Percentiles rank a stretch among this genome's conserved stretches.
phyloP scores from a whole-genome alignment of 2,329 filamentous ascomycete genomes.

The Hymenoscyphus albidus region DNA sequence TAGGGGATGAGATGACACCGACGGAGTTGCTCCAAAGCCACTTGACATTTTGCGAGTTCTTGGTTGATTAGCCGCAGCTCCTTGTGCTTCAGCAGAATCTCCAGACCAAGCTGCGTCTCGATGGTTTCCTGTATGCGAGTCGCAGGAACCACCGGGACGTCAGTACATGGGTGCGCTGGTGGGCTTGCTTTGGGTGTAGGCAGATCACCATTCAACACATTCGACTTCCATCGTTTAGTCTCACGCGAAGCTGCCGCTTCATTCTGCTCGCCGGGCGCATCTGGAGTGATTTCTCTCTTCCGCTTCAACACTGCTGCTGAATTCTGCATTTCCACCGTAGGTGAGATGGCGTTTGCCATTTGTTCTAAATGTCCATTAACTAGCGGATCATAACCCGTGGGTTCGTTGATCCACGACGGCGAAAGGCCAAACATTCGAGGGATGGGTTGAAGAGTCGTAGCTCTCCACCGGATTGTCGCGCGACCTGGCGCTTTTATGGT shows the following conservation, averaged over 20 bases:
- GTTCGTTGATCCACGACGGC: conserved; percentile 49
- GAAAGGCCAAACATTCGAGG: conserved; percentile 58
- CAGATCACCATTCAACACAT: conserved; percentile 18
- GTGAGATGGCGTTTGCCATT: conserved; percentile 32
- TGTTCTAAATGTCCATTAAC: conserved; percentile 41
- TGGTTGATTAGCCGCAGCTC: conserved; percentile 93
- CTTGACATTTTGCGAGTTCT: conserved; percentile 92
- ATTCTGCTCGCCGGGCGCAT: conserved; percentile 14
- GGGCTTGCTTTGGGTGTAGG: background rate
- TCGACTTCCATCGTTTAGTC: conserved; percentile 34
- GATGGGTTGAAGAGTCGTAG: conserved; percentile 23
- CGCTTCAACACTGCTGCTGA: conserved; percentile 25
- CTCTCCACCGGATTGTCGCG: conserved; percentile 6
- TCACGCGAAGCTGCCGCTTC: conserved; percentile 25
- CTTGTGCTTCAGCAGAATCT: conserved; percentile 90
- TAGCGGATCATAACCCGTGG: conserved; percentile 53
- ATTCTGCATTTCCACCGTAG: conserved; percentile 24
- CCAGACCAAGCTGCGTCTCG: conserved; percentile 82
- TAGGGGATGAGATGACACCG: conserved; percentile 91
- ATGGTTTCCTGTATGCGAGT: conserved; percentile 45
- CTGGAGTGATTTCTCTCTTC: conserved; percentile 26
- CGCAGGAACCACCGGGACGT: conserved; percentile 16
- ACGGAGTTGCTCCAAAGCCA: conserved; percentile 88
- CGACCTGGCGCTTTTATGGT: conserved; percentile 14
- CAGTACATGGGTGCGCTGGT: conserved; percentile 2